Evolutionary conservation across 169 alveolate species (phyloP), one percentile per base, ranked within the genome.

Genomic region (Cryptosporidium parvum): DNA sequence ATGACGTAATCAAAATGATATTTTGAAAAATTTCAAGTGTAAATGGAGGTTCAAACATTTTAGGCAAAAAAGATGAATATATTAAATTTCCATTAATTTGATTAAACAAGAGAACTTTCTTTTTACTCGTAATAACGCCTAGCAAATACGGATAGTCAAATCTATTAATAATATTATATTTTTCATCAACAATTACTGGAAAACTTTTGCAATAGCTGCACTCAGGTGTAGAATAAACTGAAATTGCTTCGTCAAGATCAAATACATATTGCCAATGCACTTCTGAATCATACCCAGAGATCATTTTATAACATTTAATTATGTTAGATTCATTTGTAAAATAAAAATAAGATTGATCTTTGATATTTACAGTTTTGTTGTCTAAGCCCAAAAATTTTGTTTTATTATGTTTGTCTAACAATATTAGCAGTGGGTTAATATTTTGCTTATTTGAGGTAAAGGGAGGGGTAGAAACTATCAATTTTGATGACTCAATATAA

Each of bases 181-280:
- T 65, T 62, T 62, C 75, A 29, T 56, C n/a, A 21, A 80, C 80
- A 33, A 80, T 61, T n/a, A 53, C 72, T n/a, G 89, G 89, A 4
- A 67, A 62, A 23, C 67, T 65, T 14, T 35, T 42, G 21, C 89
- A 80, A 4, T 80, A 35, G n/a, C 1, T 51, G 14, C 89, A 80
- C 21, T 16, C 35, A 26, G 89, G 75, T 23, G 51, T 80, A n/a
- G 89, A 21, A 39, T 29, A 44, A 37, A 44, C 44, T 44, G 26
- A 33, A 14, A 80, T 80, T 23, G 29, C n/a, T 80, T 80, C 89
- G 26, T 62, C 42, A 39, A 6, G 3, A n/a, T 70, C 65, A 16
- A 80, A 80, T 8, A 8, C 35, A 65, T 42, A 80, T 44, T 51
- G 42, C 89, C 89, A 80, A 26, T 62, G 21, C 39, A 73, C 29